phyloP scores from a whole-genome alignment of 441 rosid species.

The Jatropha podagrica region DNA sequence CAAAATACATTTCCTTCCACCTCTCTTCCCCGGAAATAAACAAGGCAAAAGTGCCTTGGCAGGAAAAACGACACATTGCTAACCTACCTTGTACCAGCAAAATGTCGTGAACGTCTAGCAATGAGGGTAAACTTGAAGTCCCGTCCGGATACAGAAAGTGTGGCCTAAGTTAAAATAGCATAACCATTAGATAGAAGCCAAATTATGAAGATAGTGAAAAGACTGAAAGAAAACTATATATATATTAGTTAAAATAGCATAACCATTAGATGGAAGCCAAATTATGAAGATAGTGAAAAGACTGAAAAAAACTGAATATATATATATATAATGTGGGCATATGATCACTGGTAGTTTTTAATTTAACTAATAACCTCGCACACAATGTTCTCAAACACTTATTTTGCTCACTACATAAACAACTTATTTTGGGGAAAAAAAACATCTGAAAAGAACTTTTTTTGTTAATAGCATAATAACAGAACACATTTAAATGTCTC shows the following conservation, averaged over 20 bases:
- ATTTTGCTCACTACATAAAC: background rate
- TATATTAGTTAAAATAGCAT: slow-evolving; percentile 1
- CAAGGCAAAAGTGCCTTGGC: background rate
- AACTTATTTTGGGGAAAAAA: background rate
- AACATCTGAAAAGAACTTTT: slow-evolving; percentile 1
- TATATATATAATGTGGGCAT: background rate
- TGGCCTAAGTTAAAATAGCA: slow-evolving; percentile 46
- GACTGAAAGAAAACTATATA: background rate
- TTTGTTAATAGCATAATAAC: background rate
- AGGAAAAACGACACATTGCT: background rate
- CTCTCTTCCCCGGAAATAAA: too few relatives aligned
- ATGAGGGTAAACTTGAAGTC: slow-evolving; percentile 81
- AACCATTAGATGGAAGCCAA: background rate
- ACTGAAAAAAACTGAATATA: background rate
- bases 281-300: background rate
- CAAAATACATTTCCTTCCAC: too few relatives aligned
- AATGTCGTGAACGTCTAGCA: slow-evolving; percentile 97
- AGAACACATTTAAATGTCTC: background rate
- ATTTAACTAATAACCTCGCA: background rate
- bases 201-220: background rate
- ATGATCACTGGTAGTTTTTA: background rate
- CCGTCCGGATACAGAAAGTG: slow-evolving; percentile 67
- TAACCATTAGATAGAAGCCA: background rate
- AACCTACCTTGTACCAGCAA: slow-evolving; percentile 93
- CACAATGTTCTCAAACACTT: background rate